Evolutionary conservation across 2,329 filamentous ascomycete species (phyloP), one percentile per base, ranked within the genome.

Genomic region (Catunica adiposa): DNA sequence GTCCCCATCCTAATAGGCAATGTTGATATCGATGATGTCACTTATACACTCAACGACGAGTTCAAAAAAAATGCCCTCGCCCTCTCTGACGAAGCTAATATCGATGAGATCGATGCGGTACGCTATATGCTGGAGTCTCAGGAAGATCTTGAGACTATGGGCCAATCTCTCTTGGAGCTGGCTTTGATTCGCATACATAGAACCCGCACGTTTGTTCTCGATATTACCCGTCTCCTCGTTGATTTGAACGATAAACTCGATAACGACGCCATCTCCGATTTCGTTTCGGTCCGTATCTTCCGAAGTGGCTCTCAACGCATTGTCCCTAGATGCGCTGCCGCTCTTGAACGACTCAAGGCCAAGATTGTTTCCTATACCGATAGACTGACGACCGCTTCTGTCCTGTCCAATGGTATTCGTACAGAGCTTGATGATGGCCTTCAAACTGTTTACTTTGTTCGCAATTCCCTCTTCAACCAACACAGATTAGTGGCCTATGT

Each of bases 401-500:
- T 94, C 2, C 75, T 96, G 11, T 85, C 86, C 3, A 80, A 85
- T 60, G 72, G 71, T 5, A 74, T 76, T 25, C 69, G 76, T 3
- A 67, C 68, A 44, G 65, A 63, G 55, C 66, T 70, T 47, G 74
- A 76, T 8, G 85, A 89, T 61, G 75, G 83, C 56, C 74, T 83
- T 61, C 86, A 94, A 64, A 84, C 83, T 2, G 77, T 94, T 59
- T 83, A 89, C 62, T 86, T 86, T 63, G 86, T 94, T 63, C 80
- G 84, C 47, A 72, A 79, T 61, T 94, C 87, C 63, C 75, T 98
- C 53, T 80, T 84, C 22, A 83, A 87, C 63, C 90, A 98, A 67
- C 94, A 98, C 65, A 90, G 98, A 65, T 80, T 85, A 15, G 72
- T 99, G 15, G 83, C 84, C 11, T 77, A 88, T n/a, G 84, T 95